These are phyloP conservation scores for Aciculosporium take DNA, from an alignment of 2,329 filamentous ascomycete species.

Conservation along the genomic window DNA sequence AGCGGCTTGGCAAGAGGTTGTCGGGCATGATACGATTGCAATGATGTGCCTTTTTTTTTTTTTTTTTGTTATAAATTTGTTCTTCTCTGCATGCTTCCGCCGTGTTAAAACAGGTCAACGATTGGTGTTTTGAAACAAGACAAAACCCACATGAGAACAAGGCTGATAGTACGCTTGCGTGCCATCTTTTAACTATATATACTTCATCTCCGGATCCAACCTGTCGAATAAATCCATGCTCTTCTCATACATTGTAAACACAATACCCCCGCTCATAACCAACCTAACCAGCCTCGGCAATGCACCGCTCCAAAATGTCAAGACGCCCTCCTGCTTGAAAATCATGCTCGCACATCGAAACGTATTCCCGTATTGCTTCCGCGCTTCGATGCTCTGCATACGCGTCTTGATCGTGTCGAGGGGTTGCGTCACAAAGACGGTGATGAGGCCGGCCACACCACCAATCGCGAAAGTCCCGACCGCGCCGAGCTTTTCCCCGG, in stretches of 20 bases:
- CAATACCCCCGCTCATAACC: slow-evolving; percentile 86
- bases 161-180: neutral
- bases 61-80: too few relatives aligned
- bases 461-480: slow-evolving; percentile 84
- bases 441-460: slow-evolving; percentile 77
- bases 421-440: slow-evolving; percentile 62
- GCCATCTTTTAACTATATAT: slow-evolving; percentile 43
- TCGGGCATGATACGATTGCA: slow-evolving; percentile 45
- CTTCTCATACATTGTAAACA: slow-evolving; percentile 98
- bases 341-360: slow-evolving; percentile 71
- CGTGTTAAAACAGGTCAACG: too few relatives aligned
- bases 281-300: slow-evolving; percentile 71
- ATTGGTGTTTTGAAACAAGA: too few relatives aligned
- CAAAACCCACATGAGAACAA: neutral
- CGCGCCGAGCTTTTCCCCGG: slow-evolving; percentile 85
- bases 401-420: slow-evolving; percentile 92
- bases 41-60: slow-evolving; percentile 17
- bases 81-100: too few relatives aligned
- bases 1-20: slow-evolving; percentile 37
- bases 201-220: slow-evolving; percentile 70
- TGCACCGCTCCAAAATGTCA: slow-evolving; percentile 91
- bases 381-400: slow-evolving; percentile 93
- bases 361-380: slow-evolving; percentile 69
- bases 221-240: slow-evolving; percentile 74
- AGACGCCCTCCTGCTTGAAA: slow-evolving; percentile 72